phyloP scores from a whole-genome alignment of 2,329 filamentous ascomycete species.

The Phaeosphaeria sp. region DNA sequence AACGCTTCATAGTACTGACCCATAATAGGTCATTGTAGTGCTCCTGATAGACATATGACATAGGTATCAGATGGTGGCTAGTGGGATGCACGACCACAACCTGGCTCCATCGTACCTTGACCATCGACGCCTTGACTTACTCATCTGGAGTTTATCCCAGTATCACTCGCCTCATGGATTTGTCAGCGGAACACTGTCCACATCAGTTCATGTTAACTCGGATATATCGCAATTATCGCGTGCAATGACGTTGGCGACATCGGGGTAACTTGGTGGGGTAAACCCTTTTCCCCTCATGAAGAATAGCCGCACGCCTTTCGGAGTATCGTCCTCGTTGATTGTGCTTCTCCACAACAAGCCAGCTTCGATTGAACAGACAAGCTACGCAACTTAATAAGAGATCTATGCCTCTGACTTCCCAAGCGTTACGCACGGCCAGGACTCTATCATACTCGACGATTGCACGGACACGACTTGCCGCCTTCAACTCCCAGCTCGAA shows the following conservation, averaged over 20 bases:
- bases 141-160: too few relatives aligned
- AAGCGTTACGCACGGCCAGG: constrained; percentile 13
- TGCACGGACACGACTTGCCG: constrained; percentile 25
- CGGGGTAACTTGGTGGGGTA: neutral
- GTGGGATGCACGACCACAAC: too few relatives aligned
- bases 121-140: too few relatives aligned
- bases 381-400: neutral
- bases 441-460: constrained; percentile 14
- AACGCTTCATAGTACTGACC: too few relatives aligned
- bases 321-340: neutral
- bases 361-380: neutral
- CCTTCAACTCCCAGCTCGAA: constrained; percentile 22
- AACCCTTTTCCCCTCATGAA: neutral
- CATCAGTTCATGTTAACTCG: too few relatives aligned
- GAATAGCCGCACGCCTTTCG: neutral
- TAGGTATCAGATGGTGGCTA: too few relatives aligned
- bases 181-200: neutral
- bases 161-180: neutral
- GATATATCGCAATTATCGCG: neutral
- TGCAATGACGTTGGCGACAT: neutral
- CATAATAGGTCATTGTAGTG: too few relatives aligned
- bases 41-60: too few relatives aligned
- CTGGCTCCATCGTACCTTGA: too few relatives aligned
- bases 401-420: constrained; percentile 24
- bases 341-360: neutral